phyloP scores from a whole-genome alignment of 495 filamentous ascomycete genomes.

The Daldinia decipiens region DNA sequence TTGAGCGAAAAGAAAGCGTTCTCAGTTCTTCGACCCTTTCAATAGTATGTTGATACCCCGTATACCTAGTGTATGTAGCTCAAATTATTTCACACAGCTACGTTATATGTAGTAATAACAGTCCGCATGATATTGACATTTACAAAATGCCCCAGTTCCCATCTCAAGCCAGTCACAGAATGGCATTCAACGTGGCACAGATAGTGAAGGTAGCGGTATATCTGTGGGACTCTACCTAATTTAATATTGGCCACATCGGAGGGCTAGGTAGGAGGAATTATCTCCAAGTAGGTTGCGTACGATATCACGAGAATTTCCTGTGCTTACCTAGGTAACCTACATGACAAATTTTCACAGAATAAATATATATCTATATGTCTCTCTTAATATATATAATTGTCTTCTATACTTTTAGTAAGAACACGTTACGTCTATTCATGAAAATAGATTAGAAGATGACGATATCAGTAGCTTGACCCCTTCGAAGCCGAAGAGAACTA shows the following conservation, averaged over 20 bases:
- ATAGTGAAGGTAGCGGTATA: not conserved
- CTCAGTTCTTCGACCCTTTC: not conserved
- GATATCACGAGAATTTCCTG: not conserved
- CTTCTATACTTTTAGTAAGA: not conserved
- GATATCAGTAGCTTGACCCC: not conserved
- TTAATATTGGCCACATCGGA: not conserved
- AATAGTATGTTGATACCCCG: constrained; percentile 26
- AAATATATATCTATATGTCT: not conserved
- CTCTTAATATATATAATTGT: not conserved
- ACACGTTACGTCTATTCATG: not conserved
- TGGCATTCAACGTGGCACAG: not conserved
- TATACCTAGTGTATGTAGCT: constrained; percentile 5
- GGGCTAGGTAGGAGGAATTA: not conserved
- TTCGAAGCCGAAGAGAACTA: not conserved
- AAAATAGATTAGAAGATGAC: not conserved
- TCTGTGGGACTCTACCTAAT: not conserved
- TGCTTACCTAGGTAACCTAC: not conserved
- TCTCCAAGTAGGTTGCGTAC: not conserved
- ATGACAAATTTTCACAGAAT: not conserved
- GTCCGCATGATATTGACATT: not conserved
- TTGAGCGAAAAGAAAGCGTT: constrained; percentile 6
- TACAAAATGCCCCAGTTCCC: not conserved
- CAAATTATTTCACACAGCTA: not conserved
- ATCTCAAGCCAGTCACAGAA: not conserved
- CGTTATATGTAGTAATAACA: constrained; percentile 18